phyloP scores from a whole-genome alignment of 2,329 filamentous ascomycete genomes.

The Fusarium sp. region DNA sequence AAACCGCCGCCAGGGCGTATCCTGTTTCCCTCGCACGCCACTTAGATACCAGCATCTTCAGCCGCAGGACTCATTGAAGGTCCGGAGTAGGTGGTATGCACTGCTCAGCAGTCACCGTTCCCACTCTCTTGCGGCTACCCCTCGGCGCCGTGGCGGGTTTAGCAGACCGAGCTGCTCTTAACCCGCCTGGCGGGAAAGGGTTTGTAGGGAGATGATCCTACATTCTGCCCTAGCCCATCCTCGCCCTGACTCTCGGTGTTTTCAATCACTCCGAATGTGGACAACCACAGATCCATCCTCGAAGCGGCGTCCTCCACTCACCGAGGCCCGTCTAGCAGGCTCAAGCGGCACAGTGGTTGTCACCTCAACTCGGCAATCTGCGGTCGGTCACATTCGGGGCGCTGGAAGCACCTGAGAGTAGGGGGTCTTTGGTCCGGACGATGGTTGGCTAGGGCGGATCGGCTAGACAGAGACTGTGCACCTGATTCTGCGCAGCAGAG shows the following conservation, averaged over 20 bases:
- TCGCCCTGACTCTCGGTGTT: constrained; percentile 25
- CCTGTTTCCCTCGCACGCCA: constrained; percentile 47
- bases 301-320: constrained; percentile 43
- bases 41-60: constrained; percentile 56
- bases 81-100: constrained; percentile 37
- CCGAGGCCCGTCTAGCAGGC: constrained; percentile 49
- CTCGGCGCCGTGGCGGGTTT: constrained; percentile 12
- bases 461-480: constrained; percentile 47
- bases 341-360: constrained; percentile 26
- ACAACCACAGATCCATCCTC: constrained; percentile 34
- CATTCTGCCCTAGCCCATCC: constrained; percentile 43
- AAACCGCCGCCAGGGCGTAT: constrained; percentile 52
- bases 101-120: constrained; percentile 44
- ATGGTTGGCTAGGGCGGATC: constrained; percentile 35
- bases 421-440: constrained; percentile 15
- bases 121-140: constrained; percentile 38
- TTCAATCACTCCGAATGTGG: constrained; percentile 28
- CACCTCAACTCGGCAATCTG: constrained; percentile 41
- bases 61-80: constrained; percentile 37
- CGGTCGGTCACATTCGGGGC: constrained; percentile 26
- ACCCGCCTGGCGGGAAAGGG: constrained; percentile 27
- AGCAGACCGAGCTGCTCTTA: constrained; percentile 43
- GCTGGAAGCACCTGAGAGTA: constrained; percentile 4
- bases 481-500: constrained; percentile 55
- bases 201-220: constrained; percentile 52